phyloP scores from a whole-genome alignment of 129 eudicot genomes.

The Pseudognaphalium luteoalbum region DNA sequence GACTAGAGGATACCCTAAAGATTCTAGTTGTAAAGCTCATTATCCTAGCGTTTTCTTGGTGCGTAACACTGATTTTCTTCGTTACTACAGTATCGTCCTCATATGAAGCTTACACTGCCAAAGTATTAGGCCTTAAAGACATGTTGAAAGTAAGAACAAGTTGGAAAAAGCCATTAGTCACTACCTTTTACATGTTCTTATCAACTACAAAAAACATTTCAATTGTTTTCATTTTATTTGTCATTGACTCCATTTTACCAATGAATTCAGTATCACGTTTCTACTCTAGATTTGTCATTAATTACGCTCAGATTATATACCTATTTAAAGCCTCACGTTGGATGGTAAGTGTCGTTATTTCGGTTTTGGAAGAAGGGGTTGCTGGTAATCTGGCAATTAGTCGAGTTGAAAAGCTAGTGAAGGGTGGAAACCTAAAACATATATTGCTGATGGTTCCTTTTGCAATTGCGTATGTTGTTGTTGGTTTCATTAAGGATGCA shows the following conservation, averaged over 20 bases:
- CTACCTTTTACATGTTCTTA: constrained; percentile 28
- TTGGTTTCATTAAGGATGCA: not conserved
- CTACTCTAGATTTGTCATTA: not conserved
- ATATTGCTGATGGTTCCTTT: constrained; percentile 21
- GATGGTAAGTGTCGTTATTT: constrained; percentile 34
- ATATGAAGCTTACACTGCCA: constrained; percentile 32
- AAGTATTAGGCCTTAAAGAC: constrained; percentile 16
- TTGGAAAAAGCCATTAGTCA: constrained; percentile 27
- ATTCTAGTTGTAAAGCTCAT: constrained; percentile 7
- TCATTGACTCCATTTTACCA: not conserved
- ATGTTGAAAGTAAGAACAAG: constrained; percentile 10
- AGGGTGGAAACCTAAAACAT: constrained; percentile 22
- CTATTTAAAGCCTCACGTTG: constrained; percentile 19
- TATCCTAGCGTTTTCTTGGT: constrained; percentile 4
- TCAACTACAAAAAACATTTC: not conserved
- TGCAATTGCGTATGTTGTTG: not conserved
- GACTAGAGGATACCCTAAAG: not conserved
- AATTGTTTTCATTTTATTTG: not conserved
- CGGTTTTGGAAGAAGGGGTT: constrained; percentile 32
- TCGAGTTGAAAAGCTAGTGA: constrained; percentile 26
- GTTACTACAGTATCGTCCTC: constrained; percentile 21
- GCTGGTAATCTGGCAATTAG: constrained; percentile 28
- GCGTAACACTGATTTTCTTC: constrained; percentile 16
- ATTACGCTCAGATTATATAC: not conserved
- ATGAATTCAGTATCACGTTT: not conserved